Conservation (phyloP, 148 eudicot species). For the Agrostemma githago region DNA sequence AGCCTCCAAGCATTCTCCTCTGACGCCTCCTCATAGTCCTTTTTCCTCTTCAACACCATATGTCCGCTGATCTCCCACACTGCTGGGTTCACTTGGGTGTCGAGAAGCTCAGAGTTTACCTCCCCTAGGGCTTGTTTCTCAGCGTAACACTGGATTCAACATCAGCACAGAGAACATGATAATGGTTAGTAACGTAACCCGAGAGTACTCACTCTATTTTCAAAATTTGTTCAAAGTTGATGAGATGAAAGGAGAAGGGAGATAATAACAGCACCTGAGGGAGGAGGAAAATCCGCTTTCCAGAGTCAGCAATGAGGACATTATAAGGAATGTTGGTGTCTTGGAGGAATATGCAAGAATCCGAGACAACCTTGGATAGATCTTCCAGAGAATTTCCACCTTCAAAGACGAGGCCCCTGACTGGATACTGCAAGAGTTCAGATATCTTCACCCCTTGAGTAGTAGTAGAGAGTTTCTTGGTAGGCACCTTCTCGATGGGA, state of each 20-base stretch:
- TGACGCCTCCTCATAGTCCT: constrained; percentile 86
- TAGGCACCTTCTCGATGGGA: constrained; percentile 76
- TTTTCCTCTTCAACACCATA: constrained; percentile 79
- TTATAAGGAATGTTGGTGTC: constrained; percentile 79
- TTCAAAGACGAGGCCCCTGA: constrained; percentile 79
- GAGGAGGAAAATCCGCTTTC: constrained; percentile 62
- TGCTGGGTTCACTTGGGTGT: constrained; percentile 97
- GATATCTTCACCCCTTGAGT: constrained; percentile 50
- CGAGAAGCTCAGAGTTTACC: constrained; percentile 68
- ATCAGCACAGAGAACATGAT: neutral
- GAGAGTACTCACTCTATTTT: neutral
- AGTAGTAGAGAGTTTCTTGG: constrained; percentile 41
- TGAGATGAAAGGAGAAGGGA: neutral
- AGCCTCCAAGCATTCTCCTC: constrained; percentile 92
- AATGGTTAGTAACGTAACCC: neutral
- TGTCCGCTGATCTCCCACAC: constrained; percentile 99
- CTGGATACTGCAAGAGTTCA: constrained; percentile 62
- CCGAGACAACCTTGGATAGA: constrained; percentile 56
- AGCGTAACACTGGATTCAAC: constrained; percentile 69
- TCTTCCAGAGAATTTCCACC: constrained; percentile 53
- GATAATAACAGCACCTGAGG: constrained; percentile 60
- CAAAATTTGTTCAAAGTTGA: no score
- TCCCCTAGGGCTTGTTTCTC: constrained; percentile 95
- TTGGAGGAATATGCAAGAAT: constrained; percentile 78
- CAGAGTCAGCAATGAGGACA: constrained; percentile 76